Evolutionary conservation across 2,329 filamentous ascomycete species (phyloP).

Genomic region (Aspergillus brunneoviolaceus): DNA sequence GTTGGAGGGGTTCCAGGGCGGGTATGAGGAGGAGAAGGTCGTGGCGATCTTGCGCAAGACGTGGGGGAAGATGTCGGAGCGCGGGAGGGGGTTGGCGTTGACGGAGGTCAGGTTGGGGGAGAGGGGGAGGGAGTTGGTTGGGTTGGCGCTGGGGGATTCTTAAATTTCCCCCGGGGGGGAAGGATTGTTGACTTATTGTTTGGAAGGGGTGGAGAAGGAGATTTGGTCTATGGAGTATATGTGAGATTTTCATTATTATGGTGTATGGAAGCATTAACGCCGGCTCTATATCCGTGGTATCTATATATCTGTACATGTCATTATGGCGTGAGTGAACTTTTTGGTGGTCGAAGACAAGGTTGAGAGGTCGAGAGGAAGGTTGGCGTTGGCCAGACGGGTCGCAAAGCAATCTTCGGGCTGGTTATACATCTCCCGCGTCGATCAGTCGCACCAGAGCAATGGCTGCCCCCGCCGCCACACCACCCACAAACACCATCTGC

Average conservation of each 20-base stretch:
- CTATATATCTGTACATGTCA: constrained; percentile 2
- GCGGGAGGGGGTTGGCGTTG: constrained; percentile 64
- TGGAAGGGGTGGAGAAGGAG: not conserved
- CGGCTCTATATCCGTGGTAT: constrained; percentile 6
- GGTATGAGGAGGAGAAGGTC: constrained; percentile 67
- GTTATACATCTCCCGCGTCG: constrained; percentile 24
- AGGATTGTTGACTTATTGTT: constrained; percentile 1
- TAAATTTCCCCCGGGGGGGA: not conserved
- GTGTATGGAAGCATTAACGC: not conserved
- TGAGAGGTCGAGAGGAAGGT: too few species aligned
- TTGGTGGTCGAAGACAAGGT: not conserved
- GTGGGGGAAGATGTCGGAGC: constrained; percentile 71
- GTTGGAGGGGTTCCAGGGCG: constrained; percentile 74
- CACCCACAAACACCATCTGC: constrained; percentile 65
- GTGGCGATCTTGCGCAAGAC: constrained; percentile 69
- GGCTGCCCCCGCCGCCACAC: constrained; percentile 64
- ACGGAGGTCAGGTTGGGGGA: constrained; percentile 63
- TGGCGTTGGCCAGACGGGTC: not conserved
- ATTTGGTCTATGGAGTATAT: not conserved
- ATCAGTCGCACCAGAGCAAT: constrained; percentile 63
- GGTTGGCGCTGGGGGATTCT: constrained; percentile 57
- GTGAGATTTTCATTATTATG: not conserved
- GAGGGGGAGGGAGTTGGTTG: constrained; percentile 60
- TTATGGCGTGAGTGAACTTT: constrained; percentile 3
- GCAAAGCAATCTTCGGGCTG: too few species aligned